Evolutionary conservation across 768 basidiomycete genomes (phyloP), one percentile per base, ranked within the genome.

Genomic region (Suillus subluteus): DNA sequence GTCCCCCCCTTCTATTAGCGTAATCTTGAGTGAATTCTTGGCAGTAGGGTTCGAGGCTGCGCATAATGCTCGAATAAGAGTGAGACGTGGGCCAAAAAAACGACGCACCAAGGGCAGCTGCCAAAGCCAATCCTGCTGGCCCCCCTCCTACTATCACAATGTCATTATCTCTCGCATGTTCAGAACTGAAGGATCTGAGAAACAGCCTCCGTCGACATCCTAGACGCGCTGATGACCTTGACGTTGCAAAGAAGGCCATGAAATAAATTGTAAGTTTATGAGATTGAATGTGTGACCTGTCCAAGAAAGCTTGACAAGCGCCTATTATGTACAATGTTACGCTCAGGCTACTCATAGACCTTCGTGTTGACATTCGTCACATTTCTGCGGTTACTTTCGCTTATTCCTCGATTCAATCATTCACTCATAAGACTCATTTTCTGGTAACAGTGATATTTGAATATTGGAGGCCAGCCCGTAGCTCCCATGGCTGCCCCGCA

Each of bases 61-160:
- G 32, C 6, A 11, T 41, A 46, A 40, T 58, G 50, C 2, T 58
- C 12, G 40, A 18, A 63, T 21, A 12, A n/a, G n/a, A 43, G 21
- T 48, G 18, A 18, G 13, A 63, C 16, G 8, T 59, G 23, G 12
- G 35, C 23, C 4, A 8, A 41, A 16, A 26, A 52, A 38, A 5
- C 8, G 26, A 76, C 86, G 67, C 74, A 97, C 96, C 86, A 8
- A 99, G 82, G 41, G 95, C 94, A 73, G 88, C 88, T 4, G 95
- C 96, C 43, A 99, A 80, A 15, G 96, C 92, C 48, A 99, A 84
- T 4, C 98, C 98, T 5, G 87, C 94, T 32, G 95, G 96, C 2
- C 96, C 97, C 35, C 94, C 98, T 21, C 98, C 97, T 32, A 99
- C 94, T 71, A 99, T 92, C 26, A 97, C 93, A 41, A 99, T 84